Percentiles rank a stretch among this genome's conserved stretches.
Conservation (phyloP, 225 moss, liverwort and hornwort species). For the Physcomitrium patens region DNA sequence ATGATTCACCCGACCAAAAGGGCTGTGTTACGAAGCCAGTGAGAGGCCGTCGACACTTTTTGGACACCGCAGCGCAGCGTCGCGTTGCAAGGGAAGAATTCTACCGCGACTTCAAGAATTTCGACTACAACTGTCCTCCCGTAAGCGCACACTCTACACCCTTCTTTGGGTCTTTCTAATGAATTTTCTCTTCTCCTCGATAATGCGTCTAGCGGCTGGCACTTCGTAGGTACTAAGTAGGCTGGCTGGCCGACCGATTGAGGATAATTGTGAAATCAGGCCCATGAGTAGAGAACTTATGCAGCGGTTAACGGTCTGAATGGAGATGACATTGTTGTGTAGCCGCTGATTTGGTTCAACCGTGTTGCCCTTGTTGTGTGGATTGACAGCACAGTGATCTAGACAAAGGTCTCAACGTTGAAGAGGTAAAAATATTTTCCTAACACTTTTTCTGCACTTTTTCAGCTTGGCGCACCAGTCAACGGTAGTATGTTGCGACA, state of each 20-base stretch:
- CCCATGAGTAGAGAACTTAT: too few relatives aligned
- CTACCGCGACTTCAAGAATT: constrained; percentile 34
- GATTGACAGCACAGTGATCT: constrained; percentile 55
- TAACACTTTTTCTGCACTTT: not conserved
- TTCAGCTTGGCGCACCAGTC: too few relatives aligned
- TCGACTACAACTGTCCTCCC: constrained; percentile 34
- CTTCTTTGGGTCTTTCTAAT: not conserved
- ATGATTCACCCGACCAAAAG: not conserved
- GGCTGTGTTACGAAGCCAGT: not conserved
- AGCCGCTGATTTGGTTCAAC: not conserved
- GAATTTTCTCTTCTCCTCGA: too few relatives aligned
- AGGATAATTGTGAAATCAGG: too few relatives aligned
- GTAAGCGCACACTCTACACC: not conserved
- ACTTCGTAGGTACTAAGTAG: too few relatives aligned
- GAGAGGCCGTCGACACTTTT: not conserved
- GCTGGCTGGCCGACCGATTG: too few relatives aligned
- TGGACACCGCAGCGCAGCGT: constrained; percentile 32
- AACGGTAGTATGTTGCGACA: too few relatives aligned
- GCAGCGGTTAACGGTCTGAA: too few relatives aligned
- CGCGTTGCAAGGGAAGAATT: constrained; percentile 37
- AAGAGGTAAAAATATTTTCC: constrained; percentile 54
- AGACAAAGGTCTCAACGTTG: constrained; percentile 51
- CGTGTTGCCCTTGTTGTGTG: constrained; percentile 5
- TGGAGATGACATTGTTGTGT: not conserved
- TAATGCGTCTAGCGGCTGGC: too few relatives aligned